Evolutionary conservation across 2,329 filamentous ascomycete genomes (phyloP).

Genomic region (Aspergillus puulaauensis): DNA sequence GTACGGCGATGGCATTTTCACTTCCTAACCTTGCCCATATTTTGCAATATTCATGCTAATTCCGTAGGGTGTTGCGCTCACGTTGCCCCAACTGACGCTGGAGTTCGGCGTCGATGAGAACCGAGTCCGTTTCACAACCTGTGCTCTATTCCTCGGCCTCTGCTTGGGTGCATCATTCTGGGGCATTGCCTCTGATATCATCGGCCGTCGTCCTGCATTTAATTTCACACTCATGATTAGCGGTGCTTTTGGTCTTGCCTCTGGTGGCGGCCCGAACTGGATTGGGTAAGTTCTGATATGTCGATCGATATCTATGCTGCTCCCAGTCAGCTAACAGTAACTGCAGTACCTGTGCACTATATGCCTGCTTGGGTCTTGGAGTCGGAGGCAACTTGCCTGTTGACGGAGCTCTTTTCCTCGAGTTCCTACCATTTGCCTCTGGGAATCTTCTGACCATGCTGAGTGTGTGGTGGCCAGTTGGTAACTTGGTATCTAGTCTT

Average conservation of each 20-base stretch:
- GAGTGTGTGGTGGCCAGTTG: slow-evolving; percentile 85
- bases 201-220: slow-evolving; percentile 78
- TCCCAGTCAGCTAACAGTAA: neutral
- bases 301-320: slow-evolving; percentile 21
- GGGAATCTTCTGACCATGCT: slow-evolving; percentile 73
- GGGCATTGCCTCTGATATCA: slow-evolving; percentile 74
- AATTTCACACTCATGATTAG: slow-evolving; percentile 76
- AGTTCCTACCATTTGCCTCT: slow-evolving; percentile 76
- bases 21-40: neutral
- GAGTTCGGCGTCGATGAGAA: slow-evolving; percentile 72
- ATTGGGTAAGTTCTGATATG: slow-evolving; percentile 41
- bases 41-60: slow-evolving; percentile 14
- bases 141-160: slow-evolving; percentile 72
- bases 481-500: slow-evolving; percentile 65
- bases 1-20: slow-evolving; percentile 33
- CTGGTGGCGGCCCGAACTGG: slow-evolving; percentile 69
- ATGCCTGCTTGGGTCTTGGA: slow-evolving; percentile 64
- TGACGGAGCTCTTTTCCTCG: slow-evolving; percentile 77
- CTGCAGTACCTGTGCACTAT: slow-evolving; percentile 56
- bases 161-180: slow-evolving; percentile 77
- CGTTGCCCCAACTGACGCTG: slow-evolving; percentile 69
- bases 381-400: slow-evolving; percentile 76
- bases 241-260: slow-evolving; percentile 69
- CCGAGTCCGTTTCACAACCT: slow-evolving; percentile 76
- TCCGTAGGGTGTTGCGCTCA: slow-evolving; percentile 69